phyloP scores from a whole-genome alignment of 1,139 yeast species.

The Pichia sorboxylosa region DNA sequence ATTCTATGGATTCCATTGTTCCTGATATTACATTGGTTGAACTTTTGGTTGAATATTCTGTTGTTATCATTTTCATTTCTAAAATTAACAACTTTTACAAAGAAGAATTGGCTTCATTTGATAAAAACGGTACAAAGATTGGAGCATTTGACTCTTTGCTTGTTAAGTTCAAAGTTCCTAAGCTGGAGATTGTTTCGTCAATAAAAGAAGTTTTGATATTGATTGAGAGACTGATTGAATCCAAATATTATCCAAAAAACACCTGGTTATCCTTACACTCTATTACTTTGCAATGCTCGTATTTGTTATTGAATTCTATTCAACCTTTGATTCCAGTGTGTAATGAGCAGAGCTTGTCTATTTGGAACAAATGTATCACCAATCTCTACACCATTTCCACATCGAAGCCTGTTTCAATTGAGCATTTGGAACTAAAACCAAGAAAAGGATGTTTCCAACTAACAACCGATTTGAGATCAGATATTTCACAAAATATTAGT shows the following conservation, averaged over 20 bases:
- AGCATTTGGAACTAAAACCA: constrained; percentile 61
- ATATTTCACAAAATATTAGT: constrained; percentile 45
- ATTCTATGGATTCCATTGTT: constrained; percentile 65
- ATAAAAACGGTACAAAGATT: no score
- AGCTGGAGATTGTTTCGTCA: constrained; percentile 1
- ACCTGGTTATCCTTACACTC: constrained; percentile 47
- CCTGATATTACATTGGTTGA: constrained; percentile 65
- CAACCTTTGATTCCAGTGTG: constrained; percentile 42
- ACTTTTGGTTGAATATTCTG: constrained; percentile 55
- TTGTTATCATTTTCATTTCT: constrained; percentile 44
- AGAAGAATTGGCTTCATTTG: background rate
- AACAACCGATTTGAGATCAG: constrained; percentile 51
- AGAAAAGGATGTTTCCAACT: constrained; percentile 58
- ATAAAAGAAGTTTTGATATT: constrained; percentile 4
- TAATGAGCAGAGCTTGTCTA: constrained; percentile 37
- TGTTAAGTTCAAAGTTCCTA: constrained; percentile 3
- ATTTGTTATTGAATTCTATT: constrained; percentile 25
- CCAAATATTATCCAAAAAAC: constrained; percentile 39
- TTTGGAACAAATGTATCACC: constrained; percentile 59
- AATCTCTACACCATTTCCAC: constrained; percentile 42
- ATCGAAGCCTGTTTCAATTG: constrained; percentile 47
- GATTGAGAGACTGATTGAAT: constrained; percentile 2
- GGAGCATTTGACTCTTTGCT: constrained; percentile 2
- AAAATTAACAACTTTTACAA: constrained; percentile 11
- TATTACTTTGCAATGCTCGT: constrained; percentile 8